A percentile compares a stretch with the other conserved stretches of the same genome.
Conservation (phyloP, 495 filamentous ascomycete genomes). For the Hyaloscypha variabilis region DNA sequence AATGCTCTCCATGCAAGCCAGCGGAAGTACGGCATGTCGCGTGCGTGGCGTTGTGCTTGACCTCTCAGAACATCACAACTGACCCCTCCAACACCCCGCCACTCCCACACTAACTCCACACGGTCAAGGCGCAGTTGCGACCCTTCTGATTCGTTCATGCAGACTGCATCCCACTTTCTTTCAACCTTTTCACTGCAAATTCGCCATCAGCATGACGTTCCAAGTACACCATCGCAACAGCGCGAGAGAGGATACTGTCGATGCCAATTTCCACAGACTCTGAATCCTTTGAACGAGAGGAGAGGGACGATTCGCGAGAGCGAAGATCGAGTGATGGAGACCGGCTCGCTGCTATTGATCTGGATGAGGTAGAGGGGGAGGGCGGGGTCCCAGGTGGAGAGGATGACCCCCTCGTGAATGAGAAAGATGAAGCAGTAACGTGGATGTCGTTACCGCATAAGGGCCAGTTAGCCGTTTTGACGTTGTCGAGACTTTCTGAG, state of each 20-base stretch:
- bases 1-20: neutral
- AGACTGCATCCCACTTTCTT: conserved; percentile 15
- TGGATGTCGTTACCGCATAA: conserved; percentile 74
- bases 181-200: neutral
- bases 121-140: neutral
- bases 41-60: neutral
- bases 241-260: conserved; percentile 1
- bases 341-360: conserved; percentile 8
- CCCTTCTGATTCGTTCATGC: conserved; percentile 9
- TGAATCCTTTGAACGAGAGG: neutral
- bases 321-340: neutral
- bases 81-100: conserved; percentile 8
- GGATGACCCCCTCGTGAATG: neutral
- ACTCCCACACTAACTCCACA: neutral
- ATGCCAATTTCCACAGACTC: neutral
- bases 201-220: neutral
- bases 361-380: conserved; percentile 15
- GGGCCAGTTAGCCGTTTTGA: conserved; percentile 73
- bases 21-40: neutral
- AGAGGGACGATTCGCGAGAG: neutral
- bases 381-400: conserved; percentile 3
- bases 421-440: conserved; percentile 42
- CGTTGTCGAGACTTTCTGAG: conserved; percentile 74
- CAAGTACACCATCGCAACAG: neutral
- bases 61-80: neutral